A percentile compares a stretch with the other conserved stretches of the same genome.
Conservation (phyloP, 1,284 basidiomycete genomes). For the Ceratobasidium sp. region DNA sequence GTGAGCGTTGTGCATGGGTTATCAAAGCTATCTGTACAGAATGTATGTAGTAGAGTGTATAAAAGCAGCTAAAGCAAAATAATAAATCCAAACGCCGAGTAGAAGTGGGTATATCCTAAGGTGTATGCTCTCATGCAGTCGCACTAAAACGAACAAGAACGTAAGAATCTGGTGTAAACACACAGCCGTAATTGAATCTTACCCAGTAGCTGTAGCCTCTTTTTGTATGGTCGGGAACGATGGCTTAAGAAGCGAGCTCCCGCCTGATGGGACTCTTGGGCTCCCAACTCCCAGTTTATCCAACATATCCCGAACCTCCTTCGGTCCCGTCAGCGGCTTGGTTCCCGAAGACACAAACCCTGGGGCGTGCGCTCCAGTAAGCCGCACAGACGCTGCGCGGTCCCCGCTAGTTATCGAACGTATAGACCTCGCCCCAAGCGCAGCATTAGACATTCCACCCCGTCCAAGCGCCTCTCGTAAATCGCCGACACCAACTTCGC, state of each 20-base stretch:
- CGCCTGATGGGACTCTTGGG: constrained; percentile 58
- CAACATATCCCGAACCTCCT: constrained; percentile 81
- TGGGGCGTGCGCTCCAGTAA: constrained; percentile 57
- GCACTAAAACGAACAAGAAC: neutral
- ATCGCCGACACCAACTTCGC: constrained; percentile 85
- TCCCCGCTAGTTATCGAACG: constrained; percentile 73
- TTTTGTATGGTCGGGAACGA: constrained; percentile 67
- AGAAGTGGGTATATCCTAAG: constrained; percentile 18
- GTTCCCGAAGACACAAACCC: constrained; percentile 59
- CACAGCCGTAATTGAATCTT: constrained; percentile 38
- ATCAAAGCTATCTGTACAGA: constrained; percentile 33
- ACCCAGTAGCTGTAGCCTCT: constrained; percentile 56
- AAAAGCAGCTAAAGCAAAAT: neutral
- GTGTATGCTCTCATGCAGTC: neutral
- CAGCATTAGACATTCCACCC: constrained; percentile 79
- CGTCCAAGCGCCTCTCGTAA: constrained; percentile 85
- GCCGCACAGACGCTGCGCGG: constrained; percentile 59
- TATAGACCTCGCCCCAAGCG: constrained; percentile 69
- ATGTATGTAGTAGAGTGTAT: constrained; percentile 26
- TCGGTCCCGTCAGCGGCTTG: constrained; percentile 66
- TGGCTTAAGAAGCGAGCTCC: constrained; percentile 66
- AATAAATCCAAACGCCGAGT: neutral
- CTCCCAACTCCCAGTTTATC: constrained; percentile 81
- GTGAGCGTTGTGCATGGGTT: constrained; percentile 4
- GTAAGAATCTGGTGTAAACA: neutral